Evolutionary conservation across 805 yeast genomes (phyloP).

Genomic region (Lipomyces japonicus): DNA sequence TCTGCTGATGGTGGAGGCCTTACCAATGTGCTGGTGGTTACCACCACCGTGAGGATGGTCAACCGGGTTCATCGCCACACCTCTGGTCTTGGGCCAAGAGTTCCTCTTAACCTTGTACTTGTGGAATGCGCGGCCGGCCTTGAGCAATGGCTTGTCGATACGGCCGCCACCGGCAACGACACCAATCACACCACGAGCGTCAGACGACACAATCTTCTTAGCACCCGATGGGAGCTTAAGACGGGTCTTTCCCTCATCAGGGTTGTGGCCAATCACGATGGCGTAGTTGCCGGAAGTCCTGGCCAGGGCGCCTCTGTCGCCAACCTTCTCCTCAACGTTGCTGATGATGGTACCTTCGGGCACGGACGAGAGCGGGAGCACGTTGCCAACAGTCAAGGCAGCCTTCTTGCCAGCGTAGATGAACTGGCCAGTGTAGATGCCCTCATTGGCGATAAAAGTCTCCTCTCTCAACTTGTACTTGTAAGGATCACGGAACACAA

Average conservation of each 20-base stretch:
- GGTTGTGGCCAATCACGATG: conserved; percentile 98
- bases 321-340: conserved; percentile 97
- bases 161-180: conserved; percentile 99
- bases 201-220: conserved; percentile 91
- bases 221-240: conserved; percentile 99
- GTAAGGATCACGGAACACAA: conserved; percentile 99
- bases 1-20: conserved; percentile 98
- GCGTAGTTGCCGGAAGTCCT: conserved; percentile 99
- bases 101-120: conserved; percentile 98
- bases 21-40: conserved; percentile 99
- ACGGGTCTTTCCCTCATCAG: conserved; percentile 98
- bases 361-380: conserved; percentile 91
- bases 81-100: conserved; percentile 99
- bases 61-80: conserved; percentile 99
- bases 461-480: conserved; percentile 96
- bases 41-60: conserved; percentile 99
- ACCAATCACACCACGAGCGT: conserved; percentile 99
- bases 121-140: conserved; percentile 99
- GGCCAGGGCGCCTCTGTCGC: conserved; percentile 99
- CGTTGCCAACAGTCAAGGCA: conserved; percentile 93
- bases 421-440: conserved; percentile 99
- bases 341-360: conserved; percentile 99
- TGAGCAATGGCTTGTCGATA: conserved; percentile 98
- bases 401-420: conserved; percentile 99
- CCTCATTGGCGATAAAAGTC: conserved; percentile 98